phyloP scores from a whole-genome alignment of 352 stramenopile species.

The Pythium aphanidermatum region DNA sequence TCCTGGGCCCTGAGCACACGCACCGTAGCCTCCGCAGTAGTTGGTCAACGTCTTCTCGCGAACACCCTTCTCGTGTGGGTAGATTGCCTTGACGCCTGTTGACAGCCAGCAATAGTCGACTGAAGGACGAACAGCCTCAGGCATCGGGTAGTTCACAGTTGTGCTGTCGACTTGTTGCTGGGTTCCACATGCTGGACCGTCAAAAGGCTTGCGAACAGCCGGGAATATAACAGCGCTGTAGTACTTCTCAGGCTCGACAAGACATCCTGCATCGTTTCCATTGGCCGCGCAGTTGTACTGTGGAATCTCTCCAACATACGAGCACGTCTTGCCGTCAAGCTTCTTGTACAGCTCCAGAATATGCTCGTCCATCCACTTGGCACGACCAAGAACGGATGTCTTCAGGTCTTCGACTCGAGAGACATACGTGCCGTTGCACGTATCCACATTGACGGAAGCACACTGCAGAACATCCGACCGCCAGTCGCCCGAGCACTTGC shows the following conservation, averaged over 20 bases:
- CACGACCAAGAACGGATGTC: conserved; percentile 35
- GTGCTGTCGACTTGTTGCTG: conserved; percentile 20
- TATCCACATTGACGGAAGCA: conserved; percentile 40
- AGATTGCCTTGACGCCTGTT: conserved; percentile 43
- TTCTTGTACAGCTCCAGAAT: conserved; percentile 65
- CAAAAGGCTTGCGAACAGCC: conserved; percentile 42
- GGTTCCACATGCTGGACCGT: conserved; percentile 27
- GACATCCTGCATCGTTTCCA: conserved; percentile 52
- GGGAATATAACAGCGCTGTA: conserved; percentile 56
- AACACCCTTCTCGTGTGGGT: conserved; percentile 52
- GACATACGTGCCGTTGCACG: conserved; percentile 54
- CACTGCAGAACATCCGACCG: conserved; percentile 47
- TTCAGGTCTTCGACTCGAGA: conserved; percentile 44
- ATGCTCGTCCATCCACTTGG: conserved; percentile 66
- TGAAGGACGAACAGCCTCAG: conserved; percentile 36
- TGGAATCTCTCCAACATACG: conserved; percentile 48
- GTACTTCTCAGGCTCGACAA: conserved; percentile 50
- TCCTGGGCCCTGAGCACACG: conserved; percentile 43
- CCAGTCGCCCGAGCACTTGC: conserved; percentile 51
- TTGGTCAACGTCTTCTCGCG: conserved; percentile 49
- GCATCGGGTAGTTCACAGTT: conserved; percentile 12
- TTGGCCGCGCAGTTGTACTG: conserved; percentile 66
- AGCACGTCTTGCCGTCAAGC: conserved; percentile 47
- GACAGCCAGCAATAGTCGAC: conserved; percentile 69
- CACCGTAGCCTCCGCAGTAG: conserved; percentile 65